phyloP scores from a whole-genome alignment of 176 grass and related monocot species.

The Lolium perenne region DNA sequence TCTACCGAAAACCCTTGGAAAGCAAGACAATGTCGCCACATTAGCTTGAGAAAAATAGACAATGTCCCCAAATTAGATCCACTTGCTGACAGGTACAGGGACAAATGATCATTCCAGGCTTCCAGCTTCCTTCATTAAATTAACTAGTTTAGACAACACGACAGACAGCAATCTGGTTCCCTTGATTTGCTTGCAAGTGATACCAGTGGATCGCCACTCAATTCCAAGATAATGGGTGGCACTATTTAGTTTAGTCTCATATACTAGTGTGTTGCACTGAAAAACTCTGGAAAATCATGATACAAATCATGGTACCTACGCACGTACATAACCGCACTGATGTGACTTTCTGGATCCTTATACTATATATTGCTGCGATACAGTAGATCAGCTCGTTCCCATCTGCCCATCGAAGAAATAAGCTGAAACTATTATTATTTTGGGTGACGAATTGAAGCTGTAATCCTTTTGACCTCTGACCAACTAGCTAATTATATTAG shows the following conservation, averaged over 20 bases:
- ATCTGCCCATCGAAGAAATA: not conserved
- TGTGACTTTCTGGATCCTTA: not conserved
- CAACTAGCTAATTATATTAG: not conserved
- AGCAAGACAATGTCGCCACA: not conserved
- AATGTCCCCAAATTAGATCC: not conserved
- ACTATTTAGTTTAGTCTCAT: not conserved
- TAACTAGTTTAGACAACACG: not conserved
- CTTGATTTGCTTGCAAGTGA: conserved; percentile 3
- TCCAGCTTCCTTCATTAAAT: not conserved
- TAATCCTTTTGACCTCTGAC: not conserved
- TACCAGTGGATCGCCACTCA: not conserved
- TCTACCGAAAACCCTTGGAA: too few relatives aligned
- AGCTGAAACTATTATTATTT: not conserved
- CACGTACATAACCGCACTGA: not conserved
- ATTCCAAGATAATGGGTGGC: too few relatives aligned
- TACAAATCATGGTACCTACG: not conserved
- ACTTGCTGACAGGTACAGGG: not conserved
- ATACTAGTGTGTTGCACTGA: not conserved
- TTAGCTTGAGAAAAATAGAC: not conserved
- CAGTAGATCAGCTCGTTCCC: not conserved
- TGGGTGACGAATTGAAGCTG: not conserved
- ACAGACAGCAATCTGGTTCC: not conserved
- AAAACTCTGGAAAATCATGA: not conserved
- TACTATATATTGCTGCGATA: not conserved
- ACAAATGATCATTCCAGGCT: not conserved